These are phyloP conservation scores for Scopulariopsis brevicaulis DNA, from an alignment of 2,329 filamentous ascomycete species.

Conservation along the genomic window DNA sequence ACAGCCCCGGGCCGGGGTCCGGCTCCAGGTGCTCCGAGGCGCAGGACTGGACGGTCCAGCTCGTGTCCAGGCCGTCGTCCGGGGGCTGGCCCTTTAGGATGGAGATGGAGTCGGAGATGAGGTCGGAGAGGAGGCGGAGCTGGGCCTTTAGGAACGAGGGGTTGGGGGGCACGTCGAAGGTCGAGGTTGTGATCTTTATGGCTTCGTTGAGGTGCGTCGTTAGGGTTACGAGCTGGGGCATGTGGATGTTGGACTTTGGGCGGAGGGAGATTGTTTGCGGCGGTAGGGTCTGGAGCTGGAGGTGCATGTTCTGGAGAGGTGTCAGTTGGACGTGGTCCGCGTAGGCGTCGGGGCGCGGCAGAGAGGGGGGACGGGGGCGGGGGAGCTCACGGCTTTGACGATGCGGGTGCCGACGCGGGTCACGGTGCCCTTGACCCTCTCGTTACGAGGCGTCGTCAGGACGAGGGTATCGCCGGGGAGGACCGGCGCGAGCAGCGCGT, in stretches of 20 bases:
- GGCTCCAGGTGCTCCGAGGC: conserved; percentile 30
- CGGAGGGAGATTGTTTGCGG: conserved; percentile 36
- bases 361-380: not conserved
- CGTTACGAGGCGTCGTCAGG: conserved; percentile 75
- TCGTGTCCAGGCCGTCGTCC: conserved; percentile 19
- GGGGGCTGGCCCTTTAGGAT: conserved; percentile 42
- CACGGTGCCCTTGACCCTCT: conserved; percentile 84
- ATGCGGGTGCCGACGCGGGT: conserved; percentile 85
- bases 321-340: not conserved
- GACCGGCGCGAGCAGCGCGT: conserved; percentile 70
- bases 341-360: not conserved
- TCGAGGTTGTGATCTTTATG: conserved; percentile 72
- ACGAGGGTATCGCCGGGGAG: conserved; percentile 84
- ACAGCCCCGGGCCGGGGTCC: conserved; percentile 48
- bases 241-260: conserved; percentile 36
- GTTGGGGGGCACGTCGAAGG: conserved; percentile 46
- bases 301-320: conserved; percentile 52
- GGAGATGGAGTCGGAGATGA: conserved; percentile 36
- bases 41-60: conserved; percentile 32
- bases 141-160: conserved; percentile 44
- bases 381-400: conserved; percentile 66
- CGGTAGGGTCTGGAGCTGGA: conserved; percentile 62
- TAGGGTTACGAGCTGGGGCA: conserved; percentile 61
- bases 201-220: conserved; percentile 72
- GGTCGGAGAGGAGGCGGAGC: conserved; percentile 42